phyloP scores from a whole-genome alignment of 2,329 filamentous ascomycete genomes.

The Teratosphaeria pseudoeucalypti region DNA sequence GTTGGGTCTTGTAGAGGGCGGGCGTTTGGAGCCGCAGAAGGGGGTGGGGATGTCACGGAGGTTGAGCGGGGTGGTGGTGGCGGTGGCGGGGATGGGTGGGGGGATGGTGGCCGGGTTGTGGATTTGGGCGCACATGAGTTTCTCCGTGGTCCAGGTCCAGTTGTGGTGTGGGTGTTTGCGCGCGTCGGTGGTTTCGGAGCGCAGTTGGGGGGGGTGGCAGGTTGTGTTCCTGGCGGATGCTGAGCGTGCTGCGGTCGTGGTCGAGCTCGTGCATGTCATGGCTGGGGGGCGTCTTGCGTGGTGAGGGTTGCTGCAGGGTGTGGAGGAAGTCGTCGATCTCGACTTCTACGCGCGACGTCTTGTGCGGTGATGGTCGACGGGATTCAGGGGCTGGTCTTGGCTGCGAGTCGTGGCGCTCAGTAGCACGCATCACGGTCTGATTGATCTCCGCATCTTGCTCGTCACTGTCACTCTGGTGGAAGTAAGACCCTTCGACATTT shows the following conservation, averaged over 20 bases:
- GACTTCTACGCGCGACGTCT: neutral
- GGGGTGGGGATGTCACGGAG: neutral
- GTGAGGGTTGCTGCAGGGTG: neutral
- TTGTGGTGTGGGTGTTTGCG: neutral
- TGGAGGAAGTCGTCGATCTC: neutral
- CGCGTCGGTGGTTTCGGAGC: neutral
- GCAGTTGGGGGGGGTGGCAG: neutral
- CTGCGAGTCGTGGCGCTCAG: neutral
- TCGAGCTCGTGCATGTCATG: neutral
- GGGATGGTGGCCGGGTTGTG: neutral
- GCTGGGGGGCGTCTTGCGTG: neutral
- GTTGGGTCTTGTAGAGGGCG: neutral
- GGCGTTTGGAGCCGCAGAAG: neutral
- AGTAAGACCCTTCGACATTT: neutral
- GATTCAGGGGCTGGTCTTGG: neutral
- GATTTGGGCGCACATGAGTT: neutral
- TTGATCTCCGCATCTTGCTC: neutral
- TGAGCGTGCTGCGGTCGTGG: neutral
- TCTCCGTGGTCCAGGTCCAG: slow-evolving; percentile 1
- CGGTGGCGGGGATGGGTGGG: neutral
- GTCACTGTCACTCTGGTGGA: neutral
- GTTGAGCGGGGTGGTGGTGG: neutral
- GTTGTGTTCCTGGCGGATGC: neutral
- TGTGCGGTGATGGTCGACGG: neutral
- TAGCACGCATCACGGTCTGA: neutral